phyloP scores from a whole-genome alignment of 2,329 filamentous ascomycete genomes.

The Albifimbria verrucaria region DNA sequence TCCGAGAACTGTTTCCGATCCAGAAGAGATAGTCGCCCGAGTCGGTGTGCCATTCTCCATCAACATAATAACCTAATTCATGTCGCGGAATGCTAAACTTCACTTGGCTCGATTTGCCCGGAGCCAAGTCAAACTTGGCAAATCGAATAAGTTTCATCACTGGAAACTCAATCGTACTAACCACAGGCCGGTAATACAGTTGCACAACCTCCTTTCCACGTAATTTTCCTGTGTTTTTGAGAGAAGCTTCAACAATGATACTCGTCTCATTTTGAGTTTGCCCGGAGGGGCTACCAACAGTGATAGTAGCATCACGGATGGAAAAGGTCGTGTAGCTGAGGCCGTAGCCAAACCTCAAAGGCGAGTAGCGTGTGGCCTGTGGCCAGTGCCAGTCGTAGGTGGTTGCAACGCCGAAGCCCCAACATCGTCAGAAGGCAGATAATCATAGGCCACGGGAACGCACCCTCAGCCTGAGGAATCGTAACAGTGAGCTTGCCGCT shows the following conservation, averaged over 20 bases:
- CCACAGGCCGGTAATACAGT: slow-evolving; percentile 48
- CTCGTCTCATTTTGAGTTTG: slow-evolving; percentile 38
- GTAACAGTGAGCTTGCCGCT: slow-evolving; percentile 37
- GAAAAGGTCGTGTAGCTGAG: slow-evolving; percentile 63
- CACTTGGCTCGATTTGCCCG: slow-evolving; percentile 44
- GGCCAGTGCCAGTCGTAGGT: slow-evolving; percentile 47
- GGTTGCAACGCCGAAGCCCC: slow-evolving; percentile 55
- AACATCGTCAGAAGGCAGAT: slow-evolving; percentile 60
- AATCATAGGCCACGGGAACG: slow-evolving; percentile 62
- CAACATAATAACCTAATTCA: slow-evolving; percentile 26
- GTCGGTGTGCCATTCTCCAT: slow-evolving; percentile 18
- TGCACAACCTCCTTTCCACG: slow-evolving; percentile 51
- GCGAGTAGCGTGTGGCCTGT: slow-evolving; percentile 14
- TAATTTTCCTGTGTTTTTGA: slow-evolving; percentile 54
- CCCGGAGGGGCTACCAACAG: slow-evolving; percentile 6
- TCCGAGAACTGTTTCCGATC: slow-evolving; percentile 24
- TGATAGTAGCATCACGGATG: slow-evolving; percentile 34
- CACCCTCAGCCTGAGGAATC: slow-evolving; percentile 42
- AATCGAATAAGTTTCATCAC: slow-evolving; percentile 59
- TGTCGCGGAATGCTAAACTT: slow-evolving; percentile 24
- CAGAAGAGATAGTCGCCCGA: slow-evolving; percentile 25
- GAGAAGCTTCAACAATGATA: slow-evolving; percentile 37
- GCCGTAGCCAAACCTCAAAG: slow-evolving; percentile 54
- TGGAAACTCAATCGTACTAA: slow-evolving; percentile 46
- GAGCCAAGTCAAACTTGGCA: slow-evolving; percentile 54